A percentile compares a stretch with the other conserved stretches of the same genome.
phyloP scores from a whole-genome alignment of 2,329 filamentous ascomycete species.

The Fusarium sp. region DNA sequence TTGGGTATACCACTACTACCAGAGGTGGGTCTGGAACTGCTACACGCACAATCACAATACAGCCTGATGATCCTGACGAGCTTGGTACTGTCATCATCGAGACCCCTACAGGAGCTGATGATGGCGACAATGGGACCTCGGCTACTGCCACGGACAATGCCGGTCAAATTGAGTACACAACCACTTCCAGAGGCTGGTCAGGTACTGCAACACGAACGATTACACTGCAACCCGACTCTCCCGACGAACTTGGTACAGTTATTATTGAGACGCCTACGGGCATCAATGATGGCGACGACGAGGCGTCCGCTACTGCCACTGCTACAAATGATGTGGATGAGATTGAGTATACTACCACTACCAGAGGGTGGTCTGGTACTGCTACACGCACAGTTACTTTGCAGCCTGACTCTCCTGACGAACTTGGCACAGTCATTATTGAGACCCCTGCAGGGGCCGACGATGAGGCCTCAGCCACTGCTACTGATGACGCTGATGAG shows the following conservation, averaged over 20 bases:
- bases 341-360: background rate
- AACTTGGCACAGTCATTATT: background rate
- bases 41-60: background rate
- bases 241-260: background rate
- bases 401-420: background rate
- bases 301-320: background rate
- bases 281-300: accelerated
- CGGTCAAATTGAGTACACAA: background rate
- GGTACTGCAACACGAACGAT: background rate
- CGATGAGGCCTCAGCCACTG: background rate
- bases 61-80: background rate
- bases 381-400: background rate
- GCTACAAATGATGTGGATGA: too few species aligned
- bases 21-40: background rate
- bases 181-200: background rate
- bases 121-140: too few species aligned
- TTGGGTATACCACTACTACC: background rate
- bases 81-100: slow-evolving; percentile 8
- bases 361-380: background rate
- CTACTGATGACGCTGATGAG: background rate
- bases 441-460: background rate
- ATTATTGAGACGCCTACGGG: background rate
- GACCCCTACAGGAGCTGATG: background rate
- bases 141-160: background rate
- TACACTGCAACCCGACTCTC: background rate